Base-by-base conservation (phyloP, 2,329 filamentous ascomycete species). In the Penicillium sumatraense region DNA sequence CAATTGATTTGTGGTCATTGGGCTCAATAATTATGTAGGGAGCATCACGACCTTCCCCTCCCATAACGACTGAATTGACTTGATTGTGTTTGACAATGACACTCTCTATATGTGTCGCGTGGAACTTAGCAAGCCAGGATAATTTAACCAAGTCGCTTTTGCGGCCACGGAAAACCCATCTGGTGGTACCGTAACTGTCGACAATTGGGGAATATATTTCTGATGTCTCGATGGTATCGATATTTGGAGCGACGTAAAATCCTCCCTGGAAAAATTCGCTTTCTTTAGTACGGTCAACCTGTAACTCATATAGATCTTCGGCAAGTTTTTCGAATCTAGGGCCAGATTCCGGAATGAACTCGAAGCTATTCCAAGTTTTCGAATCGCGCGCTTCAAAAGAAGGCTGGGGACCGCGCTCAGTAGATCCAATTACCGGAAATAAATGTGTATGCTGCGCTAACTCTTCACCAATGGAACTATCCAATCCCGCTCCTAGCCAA, bases 81-180 rank as follows among this genome's bases (percentile, higher is more conserved):
- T 48, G 29, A 36, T 13, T 23, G 27, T 48, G 45, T 5, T 18
- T 14, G 16, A 9, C 24, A 13, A 48, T 16, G 20, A 20, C 29
- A 13, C 9, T 14, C 33, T 36, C 45, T 14, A 48, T 48, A 14
- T 48, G 45, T 26, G 45, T 36, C 2, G 45, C 45, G 29, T 48
- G 45, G 16, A 48, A 48, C 26, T 48, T 48, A 20, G 45, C 45
- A 33, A 48, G 45, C 45, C 45, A 48, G 9, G 45, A 36, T 26
- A 48, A 31, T 23, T 48, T 48, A 3, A 48, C 31, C 20, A 48
- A 16, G 21, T 48, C 45, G n/a, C 21, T 31, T n/a, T 23, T 36
- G 45, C 45, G 45, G 13, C 45, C 45, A 26, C 45, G 45, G 33
- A 36, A 48, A 21, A 35, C 23, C 45, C 45, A 48, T 36, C 45